Evolutionary conservation across 495 filamentous ascomycete genomes (phyloP), one percentile per base, ranked within the genome.

Genomic region (Aspergillus wentii): DNA sequence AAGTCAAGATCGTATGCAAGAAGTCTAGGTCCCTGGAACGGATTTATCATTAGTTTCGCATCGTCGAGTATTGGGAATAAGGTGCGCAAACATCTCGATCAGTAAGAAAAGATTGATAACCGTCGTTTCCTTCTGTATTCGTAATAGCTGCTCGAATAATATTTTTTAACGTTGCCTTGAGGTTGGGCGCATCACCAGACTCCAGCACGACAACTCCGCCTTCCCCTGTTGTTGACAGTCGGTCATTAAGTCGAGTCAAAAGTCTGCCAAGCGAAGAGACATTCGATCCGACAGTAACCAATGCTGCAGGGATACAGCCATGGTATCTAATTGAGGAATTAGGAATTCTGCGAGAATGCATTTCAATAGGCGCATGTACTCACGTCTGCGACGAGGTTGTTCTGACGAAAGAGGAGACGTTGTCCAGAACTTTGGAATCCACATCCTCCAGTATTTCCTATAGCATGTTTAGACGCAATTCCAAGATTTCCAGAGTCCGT

Each of bases 1-100:
- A 85, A 74, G 47, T 91, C 82, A 9, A 97, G 70, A 53, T 97
- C 94, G 52, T 97, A 97, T 44, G 84, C 85, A n/a, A 97, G 72
- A 32, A 88, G 75, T 63, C 81, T 83, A 20, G 76, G 74, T 1
- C 78, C 79, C 76, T 84, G 50, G n/a, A n/a, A n/a, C n/a, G n/a
- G 3, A n/a, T 40, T 23, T 15, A 30, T 5, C 27, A 33, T 62
- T 39, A 58, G 52, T 39, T 33, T n/a, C 22, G 14, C 6, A 16
- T 20, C n/a, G n/a, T 13, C 4, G 10, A 44, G n/a, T 21, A 37
- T 19, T 16, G 5, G 19, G 16, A 27, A 10, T 36, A 21, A 34
- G 33, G 14, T 17, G 34, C 15, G 56, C 71, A 47, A 60, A 80
- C 78, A 46, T 77, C 66, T 54, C 75, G 67, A 20, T 73, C 73